A percentile compares a stretch with the other conserved stretches of the same genome.
Evolutionary conservation across 78 protist species (phyloP).

Genomic region (Dictyostelium intermedium): DNA sequence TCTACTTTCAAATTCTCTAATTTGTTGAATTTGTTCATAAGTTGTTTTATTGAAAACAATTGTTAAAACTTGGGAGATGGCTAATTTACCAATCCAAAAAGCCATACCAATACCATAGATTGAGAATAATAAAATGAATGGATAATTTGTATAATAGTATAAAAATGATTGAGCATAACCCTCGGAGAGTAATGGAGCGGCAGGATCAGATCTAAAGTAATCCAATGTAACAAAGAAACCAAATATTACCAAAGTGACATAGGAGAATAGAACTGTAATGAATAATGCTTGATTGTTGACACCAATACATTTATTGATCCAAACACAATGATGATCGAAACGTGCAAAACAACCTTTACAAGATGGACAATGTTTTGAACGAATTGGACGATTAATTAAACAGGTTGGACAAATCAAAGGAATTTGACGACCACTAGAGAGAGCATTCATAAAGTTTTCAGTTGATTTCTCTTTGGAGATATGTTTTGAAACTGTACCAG

Average conservation of each 20-base stretch:
- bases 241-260: neutral
- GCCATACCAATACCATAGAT: constrained; percentile 29
- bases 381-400: constrained; percentile 55
- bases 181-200: neutral
- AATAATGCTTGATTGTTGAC: constrained; percentile 25
- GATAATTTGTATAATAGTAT: neutral
- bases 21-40: constrained; percentile 45
- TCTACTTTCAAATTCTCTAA: neutral
- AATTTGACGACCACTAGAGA: neutral
- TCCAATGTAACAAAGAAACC: constrained; percentile 5
- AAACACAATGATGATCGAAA: constrained; percentile 87
- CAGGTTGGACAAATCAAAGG: constrained; percentile 66
- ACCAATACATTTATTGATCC: constrained; percentile 86
- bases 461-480: neutral
- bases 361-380: constrained; percentile 84
- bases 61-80: constrained; percentile 20
- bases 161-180: neutral
- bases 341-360: constrained; percentile 73
- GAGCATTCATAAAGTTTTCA: constrained; percentile 1
- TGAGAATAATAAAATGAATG: constrained; percentile 8
- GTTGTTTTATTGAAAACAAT: constrained; percentile 58
- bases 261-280: constrained; percentile 1
- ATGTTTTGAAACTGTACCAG: constrained; percentile 4
- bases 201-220: neutral
- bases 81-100: constrained; percentile 47